Evolutionary conservation across 331 rosid species (phyloP).

Genomic region (Rosa hybrid): DNA sequence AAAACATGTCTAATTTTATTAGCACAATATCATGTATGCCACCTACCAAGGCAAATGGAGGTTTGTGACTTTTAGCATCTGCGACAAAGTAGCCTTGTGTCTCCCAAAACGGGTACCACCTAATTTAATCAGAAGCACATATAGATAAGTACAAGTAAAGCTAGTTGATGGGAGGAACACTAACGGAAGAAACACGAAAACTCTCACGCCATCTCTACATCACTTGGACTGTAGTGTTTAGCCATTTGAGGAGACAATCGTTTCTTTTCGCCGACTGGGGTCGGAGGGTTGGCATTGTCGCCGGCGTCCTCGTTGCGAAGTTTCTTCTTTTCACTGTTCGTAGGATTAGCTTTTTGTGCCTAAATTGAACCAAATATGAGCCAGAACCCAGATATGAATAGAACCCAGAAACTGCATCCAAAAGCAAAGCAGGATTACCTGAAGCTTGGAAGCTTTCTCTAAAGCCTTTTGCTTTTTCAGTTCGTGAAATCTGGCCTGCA

Average conservation of each 20-base stretch:
- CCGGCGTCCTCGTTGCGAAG: slow-evolving; percentile 56
- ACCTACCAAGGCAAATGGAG: slow-evolving; percentile 78
- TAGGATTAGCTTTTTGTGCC: slow-evolving; percentile 21
- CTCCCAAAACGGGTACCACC: slow-evolving; percentile 98
- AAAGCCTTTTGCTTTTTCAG: slow-evolving; percentile 70
- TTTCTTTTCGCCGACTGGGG: slow-evolving; percentile 73
- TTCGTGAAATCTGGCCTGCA: slow-evolving; percentile 85
- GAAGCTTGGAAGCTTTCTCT: slow-evolving; percentile 67
- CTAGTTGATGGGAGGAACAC: neutral
- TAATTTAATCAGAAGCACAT: slow-evolving; percentile 11
- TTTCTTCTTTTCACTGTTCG: slow-evolving; percentile 70
- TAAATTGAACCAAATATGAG: too few species aligned
- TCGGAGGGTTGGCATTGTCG: slow-evolving; percentile 71
- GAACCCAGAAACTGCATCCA: too few species aligned
- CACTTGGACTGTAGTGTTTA: slow-evolving; percentile 62
- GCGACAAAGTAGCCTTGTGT: slow-evolving; percentile 60
- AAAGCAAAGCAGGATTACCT: slow-evolving; percentile 39
- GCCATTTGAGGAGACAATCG: slow-evolving; percentile 72
- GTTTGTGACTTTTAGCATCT: slow-evolving; percentile 77
- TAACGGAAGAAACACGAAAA: neutral
- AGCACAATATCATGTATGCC: neutral
- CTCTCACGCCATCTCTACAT: slow-evolving; percentile 81
- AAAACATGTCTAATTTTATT: too few species aligned
- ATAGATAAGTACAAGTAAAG: neutral
- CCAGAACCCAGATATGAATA: too few species aligned